A percentile compares a stretch with the other conserved stretches of the same genome.
These are phyloP conservation scores for Fraxinus velutina DNA, from an alignment of 305 asterid species.

Conservation along the genomic window DNA sequence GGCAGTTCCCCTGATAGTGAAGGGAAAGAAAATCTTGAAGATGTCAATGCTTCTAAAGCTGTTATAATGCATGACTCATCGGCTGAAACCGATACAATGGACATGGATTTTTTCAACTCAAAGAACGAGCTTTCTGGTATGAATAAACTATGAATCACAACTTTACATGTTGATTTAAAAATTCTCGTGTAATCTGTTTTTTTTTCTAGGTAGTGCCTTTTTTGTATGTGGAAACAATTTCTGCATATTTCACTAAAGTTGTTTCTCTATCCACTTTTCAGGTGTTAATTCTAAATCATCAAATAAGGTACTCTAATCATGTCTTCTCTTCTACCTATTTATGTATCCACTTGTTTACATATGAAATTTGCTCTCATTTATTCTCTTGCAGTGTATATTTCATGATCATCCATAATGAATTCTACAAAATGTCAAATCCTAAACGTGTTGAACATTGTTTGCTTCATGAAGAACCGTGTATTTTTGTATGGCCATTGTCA, in stretches of 20 bases:
- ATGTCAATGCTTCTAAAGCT: conserved; percentile 26
- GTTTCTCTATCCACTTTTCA: conserved; percentile 35
- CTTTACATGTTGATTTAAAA: not conserved
- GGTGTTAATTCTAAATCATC: conserved; percentile 45
- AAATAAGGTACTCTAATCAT: conserved; percentile 42
- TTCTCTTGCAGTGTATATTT: not conserved
- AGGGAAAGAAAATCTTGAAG: conserved; percentile 31
- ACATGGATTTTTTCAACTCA: conserved; percentile 39
- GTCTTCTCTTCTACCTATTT: not conserved
- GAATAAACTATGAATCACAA: not conserved
- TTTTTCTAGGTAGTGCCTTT: not conserved
- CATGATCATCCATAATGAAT: not conserved
- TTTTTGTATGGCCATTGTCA: not conserved
- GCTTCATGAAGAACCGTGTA: not conserved
- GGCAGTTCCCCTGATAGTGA: conserved; percentile 39
- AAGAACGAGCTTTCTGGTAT: conserved; percentile 32
- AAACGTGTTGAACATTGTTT: not conserved
- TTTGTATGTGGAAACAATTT: not conserved
- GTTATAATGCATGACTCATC: conserved; percentile 55
- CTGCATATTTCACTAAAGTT: conserved; percentile 13
- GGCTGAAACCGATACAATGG: conserved; percentile 68
- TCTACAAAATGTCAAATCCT: not conserved
- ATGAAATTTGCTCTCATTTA: not conserved
- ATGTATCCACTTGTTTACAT: not conserved
- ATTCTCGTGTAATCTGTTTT: not conserved